Evolutionary conservation across 2,329 filamentous ascomycete species (phyloP).

Genomic region (Graphiopsis chlorocephala): DNA sequence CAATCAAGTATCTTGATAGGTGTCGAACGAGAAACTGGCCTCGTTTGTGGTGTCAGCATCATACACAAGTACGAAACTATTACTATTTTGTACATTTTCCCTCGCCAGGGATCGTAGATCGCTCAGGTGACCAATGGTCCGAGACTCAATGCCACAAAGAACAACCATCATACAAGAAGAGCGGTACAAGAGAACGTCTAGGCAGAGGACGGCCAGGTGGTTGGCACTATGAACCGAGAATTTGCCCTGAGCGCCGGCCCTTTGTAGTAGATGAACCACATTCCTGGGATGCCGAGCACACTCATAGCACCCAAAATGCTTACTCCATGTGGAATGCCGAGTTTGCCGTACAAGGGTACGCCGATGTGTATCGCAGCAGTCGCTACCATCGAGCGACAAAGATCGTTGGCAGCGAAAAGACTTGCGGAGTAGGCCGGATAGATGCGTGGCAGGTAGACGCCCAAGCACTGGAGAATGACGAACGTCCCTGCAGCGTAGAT

Average conservation of each 20-base stretch:
- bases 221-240: background rate
- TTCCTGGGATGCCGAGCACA: background rate
- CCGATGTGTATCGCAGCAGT: conserved; percentile 60
- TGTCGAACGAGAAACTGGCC: too few relatives aligned
- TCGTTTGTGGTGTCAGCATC: too few relatives aligned
- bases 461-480: conserved; percentile 44
- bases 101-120: too few relatives aligned
- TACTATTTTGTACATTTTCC: too few relatives aligned
- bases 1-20: too few relatives aligned
- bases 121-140: too few relatives aligned
- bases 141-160: too few relatives aligned
- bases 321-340: conserved; percentile 58
- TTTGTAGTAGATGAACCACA: background rate
- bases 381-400: conserved; percentile 57
- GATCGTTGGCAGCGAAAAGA: conserved; percentile 61
- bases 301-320: conserved; percentile 28
- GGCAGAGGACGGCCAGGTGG: too few relatives aligned
- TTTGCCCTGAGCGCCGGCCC: background rate
- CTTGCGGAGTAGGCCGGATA: conserved; percentile 51
- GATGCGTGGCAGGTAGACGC: conserved; percentile 40
- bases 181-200: too few relatives aligned
- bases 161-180: too few relatives aligned
- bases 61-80: too few relatives aligned
- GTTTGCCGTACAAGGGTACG: conserved; percentile 56
- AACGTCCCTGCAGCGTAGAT: conserved; percentile 41